phyloP scores from a whole-genome alignment of 768 basidiomycete species.

The Hirschioporus abietinus region DNA sequence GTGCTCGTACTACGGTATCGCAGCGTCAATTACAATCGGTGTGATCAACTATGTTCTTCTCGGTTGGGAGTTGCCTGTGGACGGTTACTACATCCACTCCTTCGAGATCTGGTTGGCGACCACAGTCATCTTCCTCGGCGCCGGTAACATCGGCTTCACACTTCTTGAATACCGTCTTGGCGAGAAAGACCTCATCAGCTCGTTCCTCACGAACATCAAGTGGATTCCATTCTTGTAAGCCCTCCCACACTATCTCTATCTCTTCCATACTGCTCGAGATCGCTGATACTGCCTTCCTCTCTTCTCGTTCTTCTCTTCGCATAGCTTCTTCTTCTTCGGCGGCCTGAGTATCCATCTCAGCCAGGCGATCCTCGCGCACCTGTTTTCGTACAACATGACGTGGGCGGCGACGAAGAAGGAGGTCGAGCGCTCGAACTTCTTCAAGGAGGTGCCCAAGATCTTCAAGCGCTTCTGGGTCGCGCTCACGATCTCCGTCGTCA shows the following conservation, averaged over 20 bases:
- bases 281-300: slow-evolving; percentile 3
- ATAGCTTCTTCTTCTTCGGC: slow-evolving; percentile 74
- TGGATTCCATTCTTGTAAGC: slow-evolving; percentile 39
- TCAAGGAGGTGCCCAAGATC: slow-evolving; percentile 83
- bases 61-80: slow-evolving; percentile 66
- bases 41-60: slow-evolving; percentile 72
- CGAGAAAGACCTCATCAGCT: slow-evolving; percentile 21
- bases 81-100: slow-evolving; percentile 71
- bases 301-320: neutral
- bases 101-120: slow-evolving; percentile 81
- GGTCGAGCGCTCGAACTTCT: slow-evolving; percentile 86
- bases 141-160: slow-evolving; percentile 67
- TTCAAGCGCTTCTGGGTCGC: slow-evolving; percentile 71
- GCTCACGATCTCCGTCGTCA: slow-evolving; percentile 47
- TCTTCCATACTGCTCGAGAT: slow-evolving; percentile 2
- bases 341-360: slow-evolving; percentile 69
- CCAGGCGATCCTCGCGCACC: slow-evolving; percentile 57
- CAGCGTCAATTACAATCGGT: slow-evolving; percentile 59
- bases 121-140: slow-evolving; percentile 70
- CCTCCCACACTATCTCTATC: neutral
- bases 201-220: slow-evolving; percentile 26
- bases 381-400: slow-evolving; percentile 73
- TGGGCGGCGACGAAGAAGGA: slow-evolving; percentile 83
- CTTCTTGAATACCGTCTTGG: slow-evolving; percentile 71
- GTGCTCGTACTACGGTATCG: slow-evolving; percentile 59